phyloP scores from a whole-genome alignment of 1,139 yeast genomes.

The Candida sp. region DNA sequence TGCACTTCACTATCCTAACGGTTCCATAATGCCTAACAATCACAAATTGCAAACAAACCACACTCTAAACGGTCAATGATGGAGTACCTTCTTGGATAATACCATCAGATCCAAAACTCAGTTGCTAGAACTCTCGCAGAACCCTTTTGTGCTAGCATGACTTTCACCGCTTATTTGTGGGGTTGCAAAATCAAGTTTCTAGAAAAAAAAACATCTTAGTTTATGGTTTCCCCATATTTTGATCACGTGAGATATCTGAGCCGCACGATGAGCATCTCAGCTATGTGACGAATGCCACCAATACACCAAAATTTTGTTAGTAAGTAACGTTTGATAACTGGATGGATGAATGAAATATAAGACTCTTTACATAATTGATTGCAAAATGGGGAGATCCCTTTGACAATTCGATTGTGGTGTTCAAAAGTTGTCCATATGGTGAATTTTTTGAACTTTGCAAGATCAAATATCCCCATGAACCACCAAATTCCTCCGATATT shows the following conservation, averaged over 20 bases:
- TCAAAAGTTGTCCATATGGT: too few species aligned
- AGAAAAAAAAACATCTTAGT: neutral
- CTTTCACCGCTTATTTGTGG: neutral
- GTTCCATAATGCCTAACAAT: too few species aligned
- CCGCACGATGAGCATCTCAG: slow-evolving; percentile 44
- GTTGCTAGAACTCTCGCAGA: neutral
- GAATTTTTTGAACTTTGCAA: too few species aligned
- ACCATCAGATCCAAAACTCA: neutral
- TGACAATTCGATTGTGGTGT: too few species aligned
- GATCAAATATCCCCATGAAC: too few species aligned
- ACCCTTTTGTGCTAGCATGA: neutral
- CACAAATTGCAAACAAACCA: too few species aligned
- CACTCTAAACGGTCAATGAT: too few species aligned
- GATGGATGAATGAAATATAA: neutral
- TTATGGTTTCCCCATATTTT: slow-evolving; percentile 3
- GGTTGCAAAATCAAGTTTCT: neutral
- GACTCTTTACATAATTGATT: neutral
- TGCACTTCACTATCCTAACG: too few species aligned
- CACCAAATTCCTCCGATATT: too few species aligned
- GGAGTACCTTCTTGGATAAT: too few species aligned
- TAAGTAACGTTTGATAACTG: neutral
- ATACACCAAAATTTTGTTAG: slow-evolving; percentile 9
- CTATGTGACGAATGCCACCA: neutral
- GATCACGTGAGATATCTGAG: slow-evolving; percentile 19
- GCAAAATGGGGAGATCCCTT: neutral